Conservation (phyloP, 805 yeast genomes). For the Kuraishia piskuri region DNA sequence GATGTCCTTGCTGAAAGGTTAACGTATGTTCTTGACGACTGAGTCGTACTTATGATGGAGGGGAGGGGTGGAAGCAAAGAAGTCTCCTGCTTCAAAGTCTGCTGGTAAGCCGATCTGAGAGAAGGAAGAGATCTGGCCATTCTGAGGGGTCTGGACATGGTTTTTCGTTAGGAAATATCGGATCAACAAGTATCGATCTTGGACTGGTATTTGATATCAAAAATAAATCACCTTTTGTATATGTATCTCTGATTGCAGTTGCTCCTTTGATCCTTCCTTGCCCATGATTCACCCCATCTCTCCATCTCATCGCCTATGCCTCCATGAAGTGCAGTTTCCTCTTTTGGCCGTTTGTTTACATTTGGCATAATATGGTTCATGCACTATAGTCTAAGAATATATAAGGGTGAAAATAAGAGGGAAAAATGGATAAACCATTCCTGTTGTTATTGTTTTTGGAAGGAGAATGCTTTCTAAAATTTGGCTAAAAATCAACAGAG, state of each 20-base stretch:
- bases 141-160: constrained; percentile 13
- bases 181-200: background rate
- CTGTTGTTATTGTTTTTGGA: no score
- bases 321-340: background rate
- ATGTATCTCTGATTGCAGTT: background rate
- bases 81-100: constrained; percentile 11
- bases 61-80: background rate
- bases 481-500: no score
- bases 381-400: background rate
- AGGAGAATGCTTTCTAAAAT: no score
- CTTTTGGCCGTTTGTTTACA: background rate
- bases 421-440: constrained; percentile 3
- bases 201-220: background rate
- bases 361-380: background rate
- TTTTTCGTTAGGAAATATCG: background rate
- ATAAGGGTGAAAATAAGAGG: background rate
- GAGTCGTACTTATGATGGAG: background rate
- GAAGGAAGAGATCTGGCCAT: constrained; percentile 24
- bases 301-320: background rate
- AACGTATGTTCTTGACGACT: constrained; percentile 7
- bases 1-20: constrained; percentile 1
- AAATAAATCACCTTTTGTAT: background rate
- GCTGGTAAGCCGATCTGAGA: constrained; percentile 19
- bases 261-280: background rate
- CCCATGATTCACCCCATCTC: background rate